phyloP scores from a whole-genome alignment of 2,329 filamentous ascomycete genomes.

The Aspergillus pseudotamarii region DNA sequence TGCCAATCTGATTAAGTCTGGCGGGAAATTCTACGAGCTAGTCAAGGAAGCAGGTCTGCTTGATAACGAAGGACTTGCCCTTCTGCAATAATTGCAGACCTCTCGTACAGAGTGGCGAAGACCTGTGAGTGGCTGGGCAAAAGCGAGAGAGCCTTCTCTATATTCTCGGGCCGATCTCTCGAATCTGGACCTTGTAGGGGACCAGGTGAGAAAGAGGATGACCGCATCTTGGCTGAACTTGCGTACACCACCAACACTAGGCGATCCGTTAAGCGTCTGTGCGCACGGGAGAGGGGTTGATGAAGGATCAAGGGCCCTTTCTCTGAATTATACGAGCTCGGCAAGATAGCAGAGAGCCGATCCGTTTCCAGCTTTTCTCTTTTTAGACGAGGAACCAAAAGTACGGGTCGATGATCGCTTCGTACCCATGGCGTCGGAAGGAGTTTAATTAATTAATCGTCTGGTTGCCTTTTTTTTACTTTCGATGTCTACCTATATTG shows the following conservation, averaged over 20 bases:
- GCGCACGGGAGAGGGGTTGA: conserved; percentile 10
- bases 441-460: conserved; percentile 1
- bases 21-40: conserved; percentile 83
- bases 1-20: conserved; percentile 70
- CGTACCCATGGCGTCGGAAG: conserved; percentile 5
- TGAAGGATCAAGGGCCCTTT: not conserved
- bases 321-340: not conserved
- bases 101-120: not conserved
- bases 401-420: conserved; percentile 3
- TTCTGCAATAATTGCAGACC: conserved; percentile 18
- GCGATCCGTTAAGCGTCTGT: conserved; percentile 13
- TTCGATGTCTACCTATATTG: not conserved
- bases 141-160: not conserved
- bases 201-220: conserved; percentile 6
- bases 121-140: conserved; percentile 12
- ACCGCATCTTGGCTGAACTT: conserved; percentile 9
- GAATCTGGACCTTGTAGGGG: not conserved
- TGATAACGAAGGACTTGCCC: conserved; percentile 44
- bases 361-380: not conserved
- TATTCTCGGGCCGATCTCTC: conserved; percentile 9
- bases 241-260: conserved; percentile 4
- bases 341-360: not conserved
- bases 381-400: conserved; percentile 4
- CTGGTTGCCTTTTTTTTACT: not conserved
- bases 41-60: conserved; percentile 87